These are phyloP conservation scores for Crotalaria pallida DNA, from an alignment of 306 rosid genomes.

Conservation along the genomic window DNA sequence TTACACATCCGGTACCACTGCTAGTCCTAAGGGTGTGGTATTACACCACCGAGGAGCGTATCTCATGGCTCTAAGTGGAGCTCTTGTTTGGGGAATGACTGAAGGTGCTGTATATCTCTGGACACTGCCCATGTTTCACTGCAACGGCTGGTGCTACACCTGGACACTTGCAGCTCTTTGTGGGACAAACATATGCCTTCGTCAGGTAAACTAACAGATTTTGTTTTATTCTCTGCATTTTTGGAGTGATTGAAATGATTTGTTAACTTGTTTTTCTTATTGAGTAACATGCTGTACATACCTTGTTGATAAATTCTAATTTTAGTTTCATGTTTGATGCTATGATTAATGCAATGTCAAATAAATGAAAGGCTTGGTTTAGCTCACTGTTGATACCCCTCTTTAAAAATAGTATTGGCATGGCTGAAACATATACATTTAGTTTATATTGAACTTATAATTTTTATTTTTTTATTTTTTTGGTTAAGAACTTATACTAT, in stretches of 20 bases:
- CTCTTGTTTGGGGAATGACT: conserved; percentile 65
- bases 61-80: conserved; percentile 37
- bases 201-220: conserved; percentile 47
- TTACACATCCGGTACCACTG: conserved; percentile 91
- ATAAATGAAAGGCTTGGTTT: neutral
- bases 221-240: neutral
- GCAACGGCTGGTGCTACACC: conserved; percentile 90
- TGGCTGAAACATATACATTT: neutral
- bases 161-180: conserved; percentile 79
- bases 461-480: neutral
- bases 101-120: conserved; percentile 77
- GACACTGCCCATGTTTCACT: conserved; percentile 94
- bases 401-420: neutral
- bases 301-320: neutral
- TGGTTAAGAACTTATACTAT: too few species aligned
- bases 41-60: conserved; percentile 91
- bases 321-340: neutral
- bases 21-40: conserved; percentile 96
- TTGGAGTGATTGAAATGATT: neutral
- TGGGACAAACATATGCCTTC: conserved; percentile 70
- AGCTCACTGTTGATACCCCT: neutral
- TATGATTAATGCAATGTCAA: neutral
- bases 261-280: neutral
- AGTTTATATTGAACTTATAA: neutral
- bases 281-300: neutral